phyloP scores from a whole-genome alignment of 371 early-diverging fungal species.

The Mucor velutinosus region DNA sequence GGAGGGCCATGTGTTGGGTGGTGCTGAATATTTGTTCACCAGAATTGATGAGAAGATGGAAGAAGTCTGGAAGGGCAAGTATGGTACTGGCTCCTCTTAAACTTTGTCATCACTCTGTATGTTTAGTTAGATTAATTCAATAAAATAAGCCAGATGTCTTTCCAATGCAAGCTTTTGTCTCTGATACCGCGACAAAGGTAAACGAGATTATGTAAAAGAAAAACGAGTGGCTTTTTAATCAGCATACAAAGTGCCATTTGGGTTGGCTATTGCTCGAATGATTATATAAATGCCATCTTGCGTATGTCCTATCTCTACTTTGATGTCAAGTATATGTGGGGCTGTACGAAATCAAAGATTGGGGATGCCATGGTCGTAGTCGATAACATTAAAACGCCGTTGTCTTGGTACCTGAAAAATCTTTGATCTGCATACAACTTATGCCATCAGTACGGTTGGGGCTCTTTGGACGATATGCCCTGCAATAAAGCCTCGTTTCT shows the following conservation, averaged over 20 bases:
- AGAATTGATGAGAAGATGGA: conserved; percentile 84
- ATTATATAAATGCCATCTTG: too few species aligned
- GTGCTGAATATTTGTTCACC: conserved; percentile 90
- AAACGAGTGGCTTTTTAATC: too few species aligned
- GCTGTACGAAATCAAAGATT: too few species aligned
- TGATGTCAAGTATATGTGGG: background rate
- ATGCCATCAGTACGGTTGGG: background rate
- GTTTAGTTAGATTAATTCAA: background rate
- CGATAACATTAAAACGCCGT: background rate
- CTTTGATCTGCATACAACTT: background rate
- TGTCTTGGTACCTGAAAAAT: background rate
- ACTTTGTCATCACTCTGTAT: background rate
- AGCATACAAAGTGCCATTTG: too few species aligned
- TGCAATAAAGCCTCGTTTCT: too few species aligned
- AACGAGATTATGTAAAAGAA: too few species aligned
- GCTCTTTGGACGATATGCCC: too few species aligned
- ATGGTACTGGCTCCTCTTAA: conserved; percentile 62
- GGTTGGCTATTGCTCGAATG: too few species aligned
- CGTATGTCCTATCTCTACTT: too few species aligned
- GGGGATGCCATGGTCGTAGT: too few species aligned
- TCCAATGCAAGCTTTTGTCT: too few species aligned
- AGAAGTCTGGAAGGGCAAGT: conserved; percentile 67
- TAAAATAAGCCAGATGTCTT: background rate
- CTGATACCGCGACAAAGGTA: too few species aligned
- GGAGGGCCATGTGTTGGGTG: conserved; percentile 84